Evolutionary conservation across 768 basidiomycete species (phyloP).

Genomic region (Podaxis carcinomalis): DNA sequence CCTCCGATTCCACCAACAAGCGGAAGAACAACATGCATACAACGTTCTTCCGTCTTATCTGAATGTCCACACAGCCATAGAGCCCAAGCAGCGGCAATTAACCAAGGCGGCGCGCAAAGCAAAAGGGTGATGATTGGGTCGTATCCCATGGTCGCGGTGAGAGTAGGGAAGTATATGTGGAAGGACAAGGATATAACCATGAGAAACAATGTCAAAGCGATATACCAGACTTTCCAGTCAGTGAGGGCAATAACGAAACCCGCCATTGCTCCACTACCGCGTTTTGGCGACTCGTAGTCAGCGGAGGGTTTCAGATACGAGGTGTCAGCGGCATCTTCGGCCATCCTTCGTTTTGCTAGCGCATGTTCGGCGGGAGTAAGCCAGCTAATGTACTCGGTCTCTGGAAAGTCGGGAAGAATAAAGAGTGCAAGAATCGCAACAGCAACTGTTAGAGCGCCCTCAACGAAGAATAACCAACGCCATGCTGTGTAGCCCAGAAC

Average conservation of each 20-base stretch:
- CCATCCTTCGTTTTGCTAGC: slow-evolving; percentile 56
- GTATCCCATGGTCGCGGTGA: slow-evolving; percentile 67
- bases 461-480: slow-evolving; percentile 76
- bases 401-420: slow-evolving; percentile 73
- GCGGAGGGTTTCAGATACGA: background rate
- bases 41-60: slow-evolving; percentile 67
- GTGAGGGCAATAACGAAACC: slow-evolving; percentile 58
- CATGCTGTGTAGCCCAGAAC: slow-evolving; percentile 66
- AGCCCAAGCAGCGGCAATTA: slow-evolving; percentile 54
- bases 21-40: slow-evolving; percentile 55
- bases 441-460: slow-evolving; percentile 53
- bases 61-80: slow-evolving; percentile 64
- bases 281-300: slow-evolving; percentile 16
- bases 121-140: slow-evolving; percentile 60
- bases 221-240: slow-evolving; percentile 74
- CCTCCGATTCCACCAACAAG: slow-evolving; percentile 60
- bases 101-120: slow-evolving; percentile 55
- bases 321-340: slow-evolving; percentile 41
- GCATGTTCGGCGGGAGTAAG: slow-evolving; percentile 52
- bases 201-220: slow-evolving; percentile 29
- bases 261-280: slow-evolving; percentile 10
- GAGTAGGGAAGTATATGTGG: slow-evolving; percentile 70
- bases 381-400: slow-evolving; percentile 43
- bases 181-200: slow-evolving; percentile 60
- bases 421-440: slow-evolving; percentile 50